Base-by-base conservation (phyloP, 805 yeast genomes). In the Maudiozyma barnettii region DNA sequence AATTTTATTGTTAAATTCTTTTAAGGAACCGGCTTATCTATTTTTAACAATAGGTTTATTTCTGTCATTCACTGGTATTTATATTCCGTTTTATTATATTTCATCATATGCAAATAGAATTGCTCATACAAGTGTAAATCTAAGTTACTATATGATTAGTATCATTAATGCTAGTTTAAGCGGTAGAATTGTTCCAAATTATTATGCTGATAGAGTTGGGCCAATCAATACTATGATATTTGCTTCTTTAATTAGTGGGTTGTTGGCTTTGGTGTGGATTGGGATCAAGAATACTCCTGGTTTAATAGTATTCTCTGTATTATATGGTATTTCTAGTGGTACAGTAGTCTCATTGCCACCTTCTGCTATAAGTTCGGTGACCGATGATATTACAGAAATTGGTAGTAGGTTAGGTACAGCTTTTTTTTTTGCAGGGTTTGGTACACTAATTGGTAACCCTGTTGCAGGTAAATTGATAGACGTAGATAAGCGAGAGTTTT, bases 301-400 rank as follows among this genome's bases (percentile, higher is more conserved):
- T 20, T 18, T 39, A 22, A 39, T 39, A 12, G 31, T 39, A 7
- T 39, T 39, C 10, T 39, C 30, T 21, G 30, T 39, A 14, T 23
- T 39, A 8, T 39, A 39, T 22, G 41, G 29, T 21, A 39, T 39
- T 6, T n/a, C 41, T 12, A n/a, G 30, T 39, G 41, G 41, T 22
- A 39, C 41, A 10, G 41, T 39, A 9, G 41, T 39, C 10, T 39
- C 41, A 21, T 21, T 39, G 14, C 41, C 41, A 39, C 41, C 41
- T 8, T 39, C 41, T 4, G 30, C 29, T 21, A 39, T 39, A n/a
- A n/a, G 30, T n/a, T 21, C 30, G 13, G 20, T 39, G 12, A 22
- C 41, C 3, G 14, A 22, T 4, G 19, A 21, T 39, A 21, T 39
- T 39, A n/a, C n/a, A 7, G 29, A 22, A 23, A 39, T 39, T 39